These are phyloP conservation scores for Meripilus lineatus DNA, from an alignment of 1,284 basidiomycete species.

Conservation along the genomic window DNA sequence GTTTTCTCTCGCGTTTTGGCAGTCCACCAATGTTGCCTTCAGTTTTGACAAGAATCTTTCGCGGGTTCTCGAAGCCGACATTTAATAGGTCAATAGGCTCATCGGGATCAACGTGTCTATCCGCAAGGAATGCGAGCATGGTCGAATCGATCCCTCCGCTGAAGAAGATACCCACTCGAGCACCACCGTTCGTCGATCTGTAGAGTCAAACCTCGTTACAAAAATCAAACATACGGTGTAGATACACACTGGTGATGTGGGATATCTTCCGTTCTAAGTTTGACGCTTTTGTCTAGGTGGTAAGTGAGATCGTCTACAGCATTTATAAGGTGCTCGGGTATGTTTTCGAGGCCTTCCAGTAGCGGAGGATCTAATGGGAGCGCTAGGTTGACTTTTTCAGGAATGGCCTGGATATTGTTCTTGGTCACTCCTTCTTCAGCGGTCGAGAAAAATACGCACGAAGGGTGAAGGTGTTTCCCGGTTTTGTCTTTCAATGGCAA, in stretches of 20 bases:
- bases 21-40: constrained; percentile 42
- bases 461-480: not conserved
- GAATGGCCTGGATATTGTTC: constrained; percentile 41
- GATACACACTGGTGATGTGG: constrained; percentile 35
- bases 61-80: constrained; percentile 93
- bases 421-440: too few species aligned
- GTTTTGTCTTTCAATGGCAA: constrained; percentile 5
- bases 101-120: constrained; percentile 67
- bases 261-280: constrained; percentile 56
- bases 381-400: constrained; percentile 40
- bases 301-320: constrained; percentile 49
- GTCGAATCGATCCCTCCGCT: constrained; percentile 97
- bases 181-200: constrained; percentile 28
- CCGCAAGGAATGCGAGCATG: constrained; percentile 74
- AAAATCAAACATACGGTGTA: too few species aligned
- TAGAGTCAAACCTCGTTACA: too few species aligned
- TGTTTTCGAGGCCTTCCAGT: constrained; percentile 18
- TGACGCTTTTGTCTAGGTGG: constrained; percentile 56
- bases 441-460: too few species aligned
- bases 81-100: constrained; percentile 94
- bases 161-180: constrained; percentile 85
- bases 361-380: constrained; percentile 36
- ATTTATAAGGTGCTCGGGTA: constrained; percentile 40
- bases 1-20: constrained; percentile 37
- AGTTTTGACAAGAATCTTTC: constrained; percentile 49